Evolutionary conservation across 208 protist genomes (phyloP), one percentile per base, ranked within the genome.

Genomic region (Trypanosoma mega): DNA sequence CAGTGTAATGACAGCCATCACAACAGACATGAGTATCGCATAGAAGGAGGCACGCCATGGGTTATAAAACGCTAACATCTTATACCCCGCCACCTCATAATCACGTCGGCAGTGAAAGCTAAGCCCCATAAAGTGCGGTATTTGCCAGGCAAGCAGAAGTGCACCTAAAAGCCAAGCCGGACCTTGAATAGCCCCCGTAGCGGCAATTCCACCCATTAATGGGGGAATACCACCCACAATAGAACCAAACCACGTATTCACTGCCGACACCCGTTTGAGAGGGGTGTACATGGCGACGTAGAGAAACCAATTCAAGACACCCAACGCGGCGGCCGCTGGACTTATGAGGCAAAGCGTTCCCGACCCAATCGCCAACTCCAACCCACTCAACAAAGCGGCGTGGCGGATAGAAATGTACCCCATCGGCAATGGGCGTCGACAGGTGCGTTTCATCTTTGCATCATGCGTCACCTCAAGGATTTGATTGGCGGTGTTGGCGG

Each of bases 201-300:
- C 82, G 9, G 84, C 91, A 21, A 93, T 60, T 21, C 87, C 82
- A 11, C 92, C 92, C 89, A 97, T 97, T 18, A 95, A 41, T 34
- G 92, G 92, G 0, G 92, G 92, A 33, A 97, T 78, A 29, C 87
- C 92, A n/a, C 92, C 92, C 9, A 97, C 92, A 47, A 97, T 85
- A 45, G 89, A 90, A 27, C 92, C 92, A 30, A 94, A 85, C 87
- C 89, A 95, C 44, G 92, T 97, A 67, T 97, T 97, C 29, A 81
- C 65, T 6, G 82, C 71, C 26, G 82, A 91, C 37, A 90, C 50
- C 34, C 86, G 84, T 73, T 97, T 97, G 48, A 94, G 73, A 9
- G 92, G 90, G 0, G 92, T 97, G 76, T 97, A 97, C 65, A 87
- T 76, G 48, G 60, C 61, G 0, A 94, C 90, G 70, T 97, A 97